Base-by-base conservation (phyloP, 2,329 filamentous ascomycete species). In the Aspergillus costaricaensis region DNA sequence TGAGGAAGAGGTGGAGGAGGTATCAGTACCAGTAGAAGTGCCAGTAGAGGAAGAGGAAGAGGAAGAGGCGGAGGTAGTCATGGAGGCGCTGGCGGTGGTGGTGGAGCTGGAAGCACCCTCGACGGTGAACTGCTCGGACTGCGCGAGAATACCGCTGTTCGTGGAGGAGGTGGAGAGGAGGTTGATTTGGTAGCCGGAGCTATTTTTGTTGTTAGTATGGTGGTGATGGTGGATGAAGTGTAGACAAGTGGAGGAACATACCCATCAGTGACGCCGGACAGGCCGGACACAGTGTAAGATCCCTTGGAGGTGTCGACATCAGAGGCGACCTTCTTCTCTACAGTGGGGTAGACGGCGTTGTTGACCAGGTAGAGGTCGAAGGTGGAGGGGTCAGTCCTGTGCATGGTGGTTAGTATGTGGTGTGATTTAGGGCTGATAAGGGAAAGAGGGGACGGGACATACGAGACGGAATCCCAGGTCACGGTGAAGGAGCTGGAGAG, bases 361-460 rank as follows among this genome's bases (percentile, higher is more conserved):
- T 80, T 77, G 66, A 77, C 74, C 23, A 80, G 69, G 62, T 77
- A 70, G 61, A 81, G 73, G 59, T 78, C 67, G 64, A 80, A 75
- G 41, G 66, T 69, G 21, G 68, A 61, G 4, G 76, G 72, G 56
- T 81, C 79, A 39, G 77, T 76, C 58, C 74, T 77, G 30, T 36
- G 25, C 30, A 7, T 12, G 23, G 5, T 9, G 23, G 38, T 66
- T 38, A 61, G 60, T 39, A 8, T 27, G 10, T 5, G 43, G 54
- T 19, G 4, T 30, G 3, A 5, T 15, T 36, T 19, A 19, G 39
- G 39, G 39, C 15, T 19, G 14, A 10, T 30, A 30, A 30, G 27
- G 3, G 5, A 48, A 50, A 23, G 10, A 5, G 25, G 25, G 27
- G 27, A 30, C 9, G 9, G 14, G 23, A 66, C 70, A 59, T 65